These are phyloP conservation scores for Fraxinus anomala DNA, from an alignment of 257 asterid genomes.

Conservation along the genomic window DNA sequence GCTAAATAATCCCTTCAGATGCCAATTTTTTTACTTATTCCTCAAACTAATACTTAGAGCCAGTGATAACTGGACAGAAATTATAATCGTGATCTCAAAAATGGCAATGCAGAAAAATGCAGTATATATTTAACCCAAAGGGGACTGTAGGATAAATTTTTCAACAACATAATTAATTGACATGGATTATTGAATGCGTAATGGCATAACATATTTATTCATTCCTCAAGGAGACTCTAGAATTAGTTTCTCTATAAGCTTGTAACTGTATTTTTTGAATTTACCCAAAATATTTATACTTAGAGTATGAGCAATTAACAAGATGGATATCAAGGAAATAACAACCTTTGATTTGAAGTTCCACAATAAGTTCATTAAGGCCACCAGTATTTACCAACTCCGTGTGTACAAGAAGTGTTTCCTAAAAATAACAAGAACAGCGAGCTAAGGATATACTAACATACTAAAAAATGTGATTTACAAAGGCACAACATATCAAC, in stretches of 20 bases:
- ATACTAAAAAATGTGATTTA: neutral
- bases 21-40: neutral
- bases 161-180: neutral
- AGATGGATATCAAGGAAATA: neutral
- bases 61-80: neutral
- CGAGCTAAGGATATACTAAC: neutral
- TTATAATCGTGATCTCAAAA: neutral
- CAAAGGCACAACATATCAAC: neutral
- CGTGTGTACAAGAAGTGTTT: slow-evolving; percentile 82
- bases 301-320: neutral
- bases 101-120: neutral
- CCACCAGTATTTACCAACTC: slow-evolving; percentile 50
- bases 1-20: neutral
- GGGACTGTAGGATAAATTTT: neutral
- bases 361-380: slow-evolving; percentile 55
- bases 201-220: neutral
- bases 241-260: neutral
- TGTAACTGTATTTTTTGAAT: neutral
- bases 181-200: neutral
- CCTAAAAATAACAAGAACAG: slow-evolving; percentile 37
- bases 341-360: slow-evolving; percentile 70
- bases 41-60: neutral
- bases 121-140: neutral
- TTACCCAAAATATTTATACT: neutral
- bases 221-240: neutral